These are phyloP conservation scores for Aspergillus nomiae DNA, from an alignment of 2,329 filamentous ascomycete genomes.

Conservation along the genomic window DNA sequence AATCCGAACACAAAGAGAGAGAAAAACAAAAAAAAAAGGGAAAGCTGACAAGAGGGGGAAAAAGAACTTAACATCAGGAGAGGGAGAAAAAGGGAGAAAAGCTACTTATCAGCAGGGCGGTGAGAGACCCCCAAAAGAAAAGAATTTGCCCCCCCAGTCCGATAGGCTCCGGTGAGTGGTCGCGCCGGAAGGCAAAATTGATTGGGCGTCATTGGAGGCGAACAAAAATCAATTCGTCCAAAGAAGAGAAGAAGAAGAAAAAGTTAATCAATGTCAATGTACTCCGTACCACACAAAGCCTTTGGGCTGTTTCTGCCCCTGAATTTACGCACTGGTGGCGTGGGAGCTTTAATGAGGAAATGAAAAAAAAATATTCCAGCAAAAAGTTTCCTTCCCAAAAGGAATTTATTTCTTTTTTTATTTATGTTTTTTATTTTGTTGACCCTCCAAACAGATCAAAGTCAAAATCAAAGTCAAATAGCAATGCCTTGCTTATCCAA, in stretches of 20 bases:
- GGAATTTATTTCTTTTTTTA: not conserved
- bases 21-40: conserved; percentile 12
- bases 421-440: not conserved
- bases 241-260: not conserved
- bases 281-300: not conserved
- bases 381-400: not conserved
- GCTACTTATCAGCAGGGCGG: conserved; percentile 8
- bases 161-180: conserved; percentile 5
- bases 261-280: not conserved
- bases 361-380: not conserved
- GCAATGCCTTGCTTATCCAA: not conserved
- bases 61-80: conserved; percentile 17
- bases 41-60: conserved; percentile 20
- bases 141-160: conserved; percentile 12
- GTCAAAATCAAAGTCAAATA: not conserved
- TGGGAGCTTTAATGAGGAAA: not conserved
- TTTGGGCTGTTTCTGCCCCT: not conserved
- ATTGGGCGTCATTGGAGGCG: conserved; percentile 4
- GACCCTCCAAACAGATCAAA: not conserved
- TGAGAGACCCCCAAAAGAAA: conserved; percentile 3
- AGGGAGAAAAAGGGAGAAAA: conserved; percentile 18
- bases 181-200: not conserved
- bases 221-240: not conserved
- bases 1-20: conserved; percentile 14
- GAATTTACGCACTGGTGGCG: not conserved